These are phyloP conservation scores for Brassica hybrid DNA, from an alignment of 441 rosid species.

Conservation along the genomic window DNA sequence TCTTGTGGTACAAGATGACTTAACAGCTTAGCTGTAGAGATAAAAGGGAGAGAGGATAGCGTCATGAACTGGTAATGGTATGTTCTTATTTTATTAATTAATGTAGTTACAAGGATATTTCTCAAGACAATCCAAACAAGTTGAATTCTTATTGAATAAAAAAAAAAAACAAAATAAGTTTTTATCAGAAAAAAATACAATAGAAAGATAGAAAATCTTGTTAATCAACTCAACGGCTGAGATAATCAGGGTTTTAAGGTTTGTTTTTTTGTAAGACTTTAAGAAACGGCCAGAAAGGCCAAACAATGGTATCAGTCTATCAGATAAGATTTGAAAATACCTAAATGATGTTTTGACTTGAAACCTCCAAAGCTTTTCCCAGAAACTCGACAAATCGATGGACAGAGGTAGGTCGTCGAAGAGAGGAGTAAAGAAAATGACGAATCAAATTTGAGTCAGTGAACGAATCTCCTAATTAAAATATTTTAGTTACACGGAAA, in stretches of 20 bases:
- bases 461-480: constrained; percentile 12
- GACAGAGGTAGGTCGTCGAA: not conserved
- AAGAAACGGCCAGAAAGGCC: not conserved
- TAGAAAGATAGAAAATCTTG: constrained; percentile 5
- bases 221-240: constrained; percentile 16
- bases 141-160: not conserved
- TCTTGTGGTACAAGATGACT: constrained; percentile 2
- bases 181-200: not conserved
- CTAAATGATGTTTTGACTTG: not conserved
- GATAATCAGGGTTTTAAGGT: constrained; percentile 29
- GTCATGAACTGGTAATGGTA: too few relatives aligned
- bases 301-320: constrained; percentile 10
- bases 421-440: constrained; percentile 8
- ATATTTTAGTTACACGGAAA: constrained; percentile 13
- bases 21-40: not conserved
- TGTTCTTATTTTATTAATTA: too few relatives aligned
- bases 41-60: too few relatives aligned
- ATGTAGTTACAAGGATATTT: too few relatives aligned
- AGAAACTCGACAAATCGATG: constrained; percentile 28
- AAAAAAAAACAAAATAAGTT: not conserved
- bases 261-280: not conserved
- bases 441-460: constrained; percentile 30
- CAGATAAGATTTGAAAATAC: constrained; percentile 31
- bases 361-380: constrained; percentile 30
- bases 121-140: constrained; percentile 30